These are phyloP conservation scores for Fusarium equiseti DNA, from an alignment of 2,329 filamentous ascomycete genomes.

Conservation along the genomic window DNA sequence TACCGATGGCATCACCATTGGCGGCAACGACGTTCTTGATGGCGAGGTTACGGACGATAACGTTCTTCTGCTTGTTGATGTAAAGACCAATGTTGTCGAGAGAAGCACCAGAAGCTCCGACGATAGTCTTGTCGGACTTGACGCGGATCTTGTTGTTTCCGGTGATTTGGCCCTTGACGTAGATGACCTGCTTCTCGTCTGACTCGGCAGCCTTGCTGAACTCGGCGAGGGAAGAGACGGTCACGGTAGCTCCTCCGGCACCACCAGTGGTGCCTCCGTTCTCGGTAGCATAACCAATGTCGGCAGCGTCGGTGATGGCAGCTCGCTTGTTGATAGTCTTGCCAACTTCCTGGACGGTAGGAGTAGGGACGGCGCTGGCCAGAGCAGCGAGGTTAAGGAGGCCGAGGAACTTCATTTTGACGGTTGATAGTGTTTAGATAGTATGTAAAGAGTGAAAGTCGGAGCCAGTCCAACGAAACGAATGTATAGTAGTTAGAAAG, in stretches of 20 bases:
- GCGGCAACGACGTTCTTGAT: conserved; percentile 67
- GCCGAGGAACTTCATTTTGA: conserved; percentile 52
- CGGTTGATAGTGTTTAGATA: conserved; percentile 3
- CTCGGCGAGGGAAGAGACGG: conserved; percentile 56
- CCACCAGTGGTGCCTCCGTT: conserved; percentile 63
- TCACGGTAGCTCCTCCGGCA: conserved; percentile 62
- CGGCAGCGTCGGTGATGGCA: conserved; percentile 53
- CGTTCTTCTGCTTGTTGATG: conserved; percentile 66
- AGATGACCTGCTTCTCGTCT: conserved; percentile 56
- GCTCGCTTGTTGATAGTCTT: conserved; percentile 52
- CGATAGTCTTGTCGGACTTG: conserved; percentile 60
- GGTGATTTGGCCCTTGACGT: conserved; percentile 57
- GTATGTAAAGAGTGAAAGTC: conserved; percentile 34
- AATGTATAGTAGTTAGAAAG: conserved; percentile 35
- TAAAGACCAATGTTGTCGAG: conserved; percentile 63
- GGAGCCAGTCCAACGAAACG: conserved; percentile 40
- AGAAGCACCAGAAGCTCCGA: conserved; percentile 55
- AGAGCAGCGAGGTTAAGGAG: conserved; percentile 50
- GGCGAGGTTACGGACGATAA: conserved; percentile 72
- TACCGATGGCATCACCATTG: conserved; percentile 70
- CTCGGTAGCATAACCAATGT: conserved; percentile 52
- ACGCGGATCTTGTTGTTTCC: conserved; percentile 56
- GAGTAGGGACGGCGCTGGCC: conserved; percentile 49
- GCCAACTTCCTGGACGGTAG: conserved; percentile 46
- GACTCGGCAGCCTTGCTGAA: conserved; percentile 62